Conservation (phyloP, 495 filamentous ascomycete genomes). For the Cercophora samala region DNA sequence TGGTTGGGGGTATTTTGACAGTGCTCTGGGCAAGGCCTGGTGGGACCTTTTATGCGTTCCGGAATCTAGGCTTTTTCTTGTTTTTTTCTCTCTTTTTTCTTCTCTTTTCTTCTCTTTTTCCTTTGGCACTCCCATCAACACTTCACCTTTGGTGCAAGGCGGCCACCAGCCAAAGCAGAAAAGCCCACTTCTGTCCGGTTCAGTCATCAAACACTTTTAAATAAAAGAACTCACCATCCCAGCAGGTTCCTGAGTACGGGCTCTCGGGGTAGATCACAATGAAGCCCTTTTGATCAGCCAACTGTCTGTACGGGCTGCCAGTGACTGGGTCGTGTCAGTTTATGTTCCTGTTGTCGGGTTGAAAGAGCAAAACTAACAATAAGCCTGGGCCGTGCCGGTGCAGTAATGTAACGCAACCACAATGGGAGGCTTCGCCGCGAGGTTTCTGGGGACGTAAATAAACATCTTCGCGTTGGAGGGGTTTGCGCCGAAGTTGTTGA, state of each 20-base stretch:
- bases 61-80: no score
- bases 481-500: slow-evolving; percentile 43
- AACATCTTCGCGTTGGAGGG: slow-evolving; percentile 52
- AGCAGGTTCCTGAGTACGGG: slow-evolving; percentile 46
- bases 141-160: no score
- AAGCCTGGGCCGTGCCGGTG: slow-evolving; percentile 30
- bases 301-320: slow-evolving; percentile 24
- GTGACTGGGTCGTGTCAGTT: no score
- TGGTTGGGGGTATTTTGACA: no score
- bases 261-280: slow-evolving; percentile 49
- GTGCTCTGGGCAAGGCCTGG: no score
- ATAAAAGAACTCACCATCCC: slow-evolving; percentile 40
- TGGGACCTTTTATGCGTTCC: no score
- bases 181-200: no score
- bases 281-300: slow-evolving; percentile 47
- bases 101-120: background rate
- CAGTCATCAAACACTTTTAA: no score
- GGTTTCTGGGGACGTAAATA: slow-evolving; percentile 53
- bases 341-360: no score
- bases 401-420: slow-evolving; percentile 57
- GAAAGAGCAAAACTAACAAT: no score
- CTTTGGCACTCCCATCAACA: no score
- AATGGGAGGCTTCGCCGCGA: slow-evolving; percentile 49
- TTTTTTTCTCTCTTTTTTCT: background rate
- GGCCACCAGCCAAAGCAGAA: no score